Base-by-base conservation (phyloP, 495 filamentous ascomycete genomes). In the Neurospora tetrasperma region DNA sequence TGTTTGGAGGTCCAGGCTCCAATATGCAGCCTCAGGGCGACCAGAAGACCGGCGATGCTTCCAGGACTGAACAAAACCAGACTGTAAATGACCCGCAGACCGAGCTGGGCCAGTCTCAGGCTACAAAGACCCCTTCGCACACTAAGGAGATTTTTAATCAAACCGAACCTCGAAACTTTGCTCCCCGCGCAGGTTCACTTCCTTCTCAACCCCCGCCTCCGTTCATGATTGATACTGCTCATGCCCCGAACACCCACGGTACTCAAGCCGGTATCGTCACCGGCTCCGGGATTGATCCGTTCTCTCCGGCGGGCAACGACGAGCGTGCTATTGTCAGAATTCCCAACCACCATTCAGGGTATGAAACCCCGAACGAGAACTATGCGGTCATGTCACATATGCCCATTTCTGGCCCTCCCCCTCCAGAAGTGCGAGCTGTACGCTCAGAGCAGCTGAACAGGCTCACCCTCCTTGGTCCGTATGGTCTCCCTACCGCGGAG, bases 381-480 rank as follows among this genome's bases (percentile, higher is more conserved):
- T 62, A 66, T 66, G 54, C 54, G 54, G 54, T 66, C 5, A 66
- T 66, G 27, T 14, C 54, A 35, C 54, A 66, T 66, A 35, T 66
- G 54, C 54, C 54, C 27, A 35, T 66, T 18, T 66, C 54, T 44
- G 42, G 27, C 70, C 43, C 27, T 42, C 72, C 42, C 14, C 72
- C 72, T 10, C 16, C 69, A 9, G 74, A 72, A 48, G 54, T 74
- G 4, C 75, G 72, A 8, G 74, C 48, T n/a, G 31, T 68, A 40
- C 80, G 80, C n/a, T 83, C 82, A 0, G 23, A 39, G 4, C 69
- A 71, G 72, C 73, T 84, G 14, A 80, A 81, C 66, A 69, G 68
- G 4, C 72, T 84, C 27, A 78, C 77, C 4, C n/a, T 71, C 0
- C 23, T 71, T 0, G 74, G 74, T 12, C 43, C 44, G 2, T 68